Evolutionary conservation across 345 rosid species (phyloP), one percentile per base, ranked within the genome.

Genomic region (Sonneratia caseolaris): DNA sequence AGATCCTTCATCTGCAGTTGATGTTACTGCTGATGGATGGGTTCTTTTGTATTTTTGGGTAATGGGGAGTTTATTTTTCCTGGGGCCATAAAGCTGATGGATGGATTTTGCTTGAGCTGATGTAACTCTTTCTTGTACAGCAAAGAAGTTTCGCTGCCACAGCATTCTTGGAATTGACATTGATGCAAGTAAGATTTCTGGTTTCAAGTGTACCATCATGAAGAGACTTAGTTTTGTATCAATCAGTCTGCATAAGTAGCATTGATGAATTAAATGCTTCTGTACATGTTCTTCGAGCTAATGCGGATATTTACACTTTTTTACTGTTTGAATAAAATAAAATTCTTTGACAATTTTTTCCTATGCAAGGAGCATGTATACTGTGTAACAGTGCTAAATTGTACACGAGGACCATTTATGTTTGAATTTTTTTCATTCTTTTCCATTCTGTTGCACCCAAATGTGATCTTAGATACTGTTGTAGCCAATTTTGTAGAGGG

Each of bases 141-240:
- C 96, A 67, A 86, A 83, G 69, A 89, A 86, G 80, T 92, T 85
- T 74, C 76, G 78, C n/a, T 95, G 99, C 83, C 81, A 65, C 38
- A 87, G 86, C 81, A 92, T 95, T 61, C 87, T 84, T 36, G 99
- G 99, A 55, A 80, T 95, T 47, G 99, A 92, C 81, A 95, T 95
- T 49, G 98, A 95, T 81, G 76, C 87, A 71, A 82, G 98, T 95
- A 88, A 87, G 95, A n/a, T 73, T 59, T 64, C 77, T 5, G 6
- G 16, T 36, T 36, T 55, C 37, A 62, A 19, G 10, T 68, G 69
- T 62, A 12, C 21, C 59, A 45, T 12, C 51, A 36, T 61, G 18
- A 37, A 40, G 37, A 32, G 62, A 53, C 5, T 57, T 61, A 32
- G 37, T 9, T 61, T 61, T 71, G 18, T 21, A 57, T 40, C 37